Evolutionary conservation across 1,284 basidiomycete genomes (phyloP).

Genomic region (Flammula alnicola): DNA sequence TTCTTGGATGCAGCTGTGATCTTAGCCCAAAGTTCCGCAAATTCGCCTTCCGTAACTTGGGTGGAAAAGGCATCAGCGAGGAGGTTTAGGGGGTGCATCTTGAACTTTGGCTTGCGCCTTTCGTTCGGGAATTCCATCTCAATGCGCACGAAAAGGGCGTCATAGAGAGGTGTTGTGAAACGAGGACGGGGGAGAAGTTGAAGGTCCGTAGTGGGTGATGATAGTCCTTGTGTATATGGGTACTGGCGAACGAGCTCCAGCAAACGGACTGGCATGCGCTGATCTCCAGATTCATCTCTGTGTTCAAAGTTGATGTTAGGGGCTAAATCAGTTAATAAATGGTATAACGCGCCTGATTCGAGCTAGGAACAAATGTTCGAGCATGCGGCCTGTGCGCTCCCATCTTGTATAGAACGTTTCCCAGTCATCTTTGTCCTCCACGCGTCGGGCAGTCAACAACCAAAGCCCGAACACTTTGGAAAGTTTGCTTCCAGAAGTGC

Average conservation of each 20-base stretch:
- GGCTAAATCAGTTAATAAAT: constrained; percentile 5
- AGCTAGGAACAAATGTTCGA: constrained; percentile 76
- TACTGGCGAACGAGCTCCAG: constrained; percentile 71
- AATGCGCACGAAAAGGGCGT: constrained; percentile 68
- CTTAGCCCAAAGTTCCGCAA: constrained; percentile 55
- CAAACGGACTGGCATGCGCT: constrained; percentile 68
- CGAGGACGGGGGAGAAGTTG: constrained; percentile 55
- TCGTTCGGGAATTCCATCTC: constrained; percentile 50
- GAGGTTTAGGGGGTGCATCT: constrained; percentile 54
- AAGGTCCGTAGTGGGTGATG: constrained; percentile 42
- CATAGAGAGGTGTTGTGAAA: constrained; percentile 65
- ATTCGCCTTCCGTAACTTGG: constrained; percentile 39
- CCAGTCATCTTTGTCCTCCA: constrained; percentile 58
- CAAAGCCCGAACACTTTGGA: constrained; percentile 75
- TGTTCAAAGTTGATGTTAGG: constrained; percentile 8
- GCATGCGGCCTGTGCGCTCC: constrained; percentile 68
- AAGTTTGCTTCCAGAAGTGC: constrained; percentile 75
- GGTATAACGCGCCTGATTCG: constrained; percentile 65
- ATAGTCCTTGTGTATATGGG: constrained; percentile 53
- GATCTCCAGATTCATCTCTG: constrained; percentile 62
- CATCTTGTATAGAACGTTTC: constrained; percentile 69
- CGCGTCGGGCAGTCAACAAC: constrained; percentile 56
- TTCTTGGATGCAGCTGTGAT: constrained; percentile 48
- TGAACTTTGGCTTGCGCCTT: constrained; percentile 46
- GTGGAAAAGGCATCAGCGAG: constrained; percentile 63